phyloP scores from a whole-genome alignment of 2,329 filamentous ascomycete species.

The Hymenoscyphus repandus region DNA sequence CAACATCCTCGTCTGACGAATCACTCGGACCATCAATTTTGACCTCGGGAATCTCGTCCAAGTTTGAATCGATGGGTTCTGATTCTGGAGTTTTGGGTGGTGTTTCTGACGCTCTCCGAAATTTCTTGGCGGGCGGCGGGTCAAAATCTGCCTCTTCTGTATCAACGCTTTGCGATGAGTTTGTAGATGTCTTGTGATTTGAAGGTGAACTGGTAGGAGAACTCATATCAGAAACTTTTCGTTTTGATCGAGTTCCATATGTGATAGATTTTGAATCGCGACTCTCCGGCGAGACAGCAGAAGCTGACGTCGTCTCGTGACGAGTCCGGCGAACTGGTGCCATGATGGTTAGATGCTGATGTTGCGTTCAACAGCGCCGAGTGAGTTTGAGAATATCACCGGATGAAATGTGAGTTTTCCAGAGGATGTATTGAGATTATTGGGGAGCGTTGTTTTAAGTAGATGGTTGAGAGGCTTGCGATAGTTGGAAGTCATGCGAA shows the following conservation, averaged over 20 bases:
- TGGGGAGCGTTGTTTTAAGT: background rate
- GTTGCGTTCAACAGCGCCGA: background rate
- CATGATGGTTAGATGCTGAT: slow-evolving; percentile 9
- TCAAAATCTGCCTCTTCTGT: slow-evolving; percentile 13
- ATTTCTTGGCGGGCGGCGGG: slow-evolving; percentile 18
- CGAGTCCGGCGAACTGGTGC: slow-evolving; percentile 17
- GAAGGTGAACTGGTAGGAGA: slow-evolving; percentile 10
- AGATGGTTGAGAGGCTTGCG: background rate
- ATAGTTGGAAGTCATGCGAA: background rate
- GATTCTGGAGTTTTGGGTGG: slow-evolving; percentile 11
- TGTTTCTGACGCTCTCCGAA: slow-evolving; percentile 3
- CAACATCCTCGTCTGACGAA: slow-evolving; percentile 8
- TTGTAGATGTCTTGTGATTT: slow-evolving; percentile 10
- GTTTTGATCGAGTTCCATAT: slow-evolving; percentile 22
- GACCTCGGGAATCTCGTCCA: slow-evolving; percentile 7
- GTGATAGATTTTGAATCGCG: slow-evolving; percentile 11
- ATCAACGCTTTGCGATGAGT: slow-evolving; percentile 15
- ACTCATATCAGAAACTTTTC: slow-evolving; percentile 21
- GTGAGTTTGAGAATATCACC: background rate
- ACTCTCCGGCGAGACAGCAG: slow-evolving; percentile 9
- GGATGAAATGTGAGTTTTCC: background rate
- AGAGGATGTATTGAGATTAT: background rate
- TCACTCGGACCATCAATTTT: slow-evolving; percentile 11
- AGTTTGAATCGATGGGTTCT: slow-evolving; percentile 1
- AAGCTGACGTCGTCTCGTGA: slow-evolving; percentile 18